A percentile compares a stretch with the other conserved stretches of the same genome.
phyloP scores from a whole-genome alignment of 2,329 filamentous ascomycete species.

The Aureobasidium sp. region DNA sequence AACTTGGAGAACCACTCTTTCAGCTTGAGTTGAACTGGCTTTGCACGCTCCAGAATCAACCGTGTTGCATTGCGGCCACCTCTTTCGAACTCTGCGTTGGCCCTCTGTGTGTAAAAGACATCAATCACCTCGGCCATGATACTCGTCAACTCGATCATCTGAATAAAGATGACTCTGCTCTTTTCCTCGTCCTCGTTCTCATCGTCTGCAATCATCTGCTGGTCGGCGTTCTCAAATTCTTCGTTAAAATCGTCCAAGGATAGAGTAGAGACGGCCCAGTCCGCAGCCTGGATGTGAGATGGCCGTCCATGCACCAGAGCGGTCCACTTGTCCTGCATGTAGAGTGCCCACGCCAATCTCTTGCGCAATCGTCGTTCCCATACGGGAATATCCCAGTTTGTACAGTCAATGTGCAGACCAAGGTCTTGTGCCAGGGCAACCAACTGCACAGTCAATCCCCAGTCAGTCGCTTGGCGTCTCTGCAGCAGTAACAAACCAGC shows the following conservation, averaged over 20 bases:
- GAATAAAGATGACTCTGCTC: conserved; percentile 61
- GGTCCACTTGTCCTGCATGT: conserved; percentile 93
- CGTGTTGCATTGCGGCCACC: conserved; percentile 63
- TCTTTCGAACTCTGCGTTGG: conserved; percentile 58
- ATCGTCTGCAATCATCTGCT: conserved; percentile 30
- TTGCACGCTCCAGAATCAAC: conserved; percentile 64
- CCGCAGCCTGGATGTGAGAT: conserved; percentile 59
- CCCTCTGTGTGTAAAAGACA: conserved; percentile 71
- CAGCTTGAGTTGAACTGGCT: conserved; percentile 72
- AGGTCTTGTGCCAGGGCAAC: conserved; percentile 82
- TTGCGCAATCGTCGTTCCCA: conserved; percentile 84
- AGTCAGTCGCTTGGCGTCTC: conserved; percentile 66
- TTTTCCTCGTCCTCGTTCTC: conserved; percentile 43
- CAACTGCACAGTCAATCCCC: conserved; percentile 77
- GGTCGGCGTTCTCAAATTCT: conserved; percentile 46
- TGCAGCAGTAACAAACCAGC: conserved; percentile 68
- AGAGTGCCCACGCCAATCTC: conserved; percentile 80
- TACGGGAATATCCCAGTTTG: conserved; percentile 73
- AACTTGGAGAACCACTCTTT: conserved; percentile 73
- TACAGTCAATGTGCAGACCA: conserved; percentile 80
- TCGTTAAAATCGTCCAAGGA: conserved; percentile 63
- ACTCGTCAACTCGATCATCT: conserved; percentile 66
- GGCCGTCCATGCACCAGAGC: conserved; percentile 77
- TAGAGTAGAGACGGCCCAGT: conserved; percentile 71
- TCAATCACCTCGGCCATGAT: conserved; percentile 74